These are phyloP conservation scores for Podosphaera aphanis DNA, from an alignment of 2,329 filamentous ascomycete species.

Conservation along the genomic window DNA sequence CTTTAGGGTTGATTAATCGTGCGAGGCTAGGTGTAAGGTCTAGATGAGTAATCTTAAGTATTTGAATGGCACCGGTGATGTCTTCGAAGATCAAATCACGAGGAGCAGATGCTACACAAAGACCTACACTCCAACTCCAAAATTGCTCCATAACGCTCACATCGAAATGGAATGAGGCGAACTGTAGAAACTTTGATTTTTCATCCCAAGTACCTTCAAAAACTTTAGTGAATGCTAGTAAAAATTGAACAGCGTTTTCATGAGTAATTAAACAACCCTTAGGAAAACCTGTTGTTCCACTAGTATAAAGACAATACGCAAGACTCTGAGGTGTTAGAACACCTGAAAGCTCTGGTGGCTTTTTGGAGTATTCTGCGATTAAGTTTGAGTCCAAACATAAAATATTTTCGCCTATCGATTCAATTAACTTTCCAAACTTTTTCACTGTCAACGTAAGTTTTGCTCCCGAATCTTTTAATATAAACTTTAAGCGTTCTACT, in stretches of 20 bases:
- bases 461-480: slow-evolving; percentile 38
- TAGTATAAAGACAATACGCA: slow-evolving; percentile 18
- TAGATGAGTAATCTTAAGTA: slow-evolving; percentile 62
- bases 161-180: slow-evolving; percentile 86
- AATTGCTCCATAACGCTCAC: slow-evolving; percentile 85
- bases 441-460: slow-evolving; percentile 34
- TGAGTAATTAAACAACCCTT: slow-evolving; percentile 58
- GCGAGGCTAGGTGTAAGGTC: slow-evolving; percentile 79
- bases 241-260: slow-evolving; percentile 69
- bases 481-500: slow-evolving; percentile 14
- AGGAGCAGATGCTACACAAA: slow-evolving; percentile 60
- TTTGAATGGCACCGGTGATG: slow-evolving; percentile 46
- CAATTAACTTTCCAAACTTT: slow-evolving; percentile 19
- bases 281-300: slow-evolving; percentile 18
- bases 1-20: slow-evolving; percentile 50
- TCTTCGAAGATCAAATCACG: slow-evolving; percentile 73
- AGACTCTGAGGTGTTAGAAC: slow-evolving; percentile 11
- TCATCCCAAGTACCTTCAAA: slow-evolving; percentile 53
- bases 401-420: slow-evolving; percentile 5
- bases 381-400: slow-evolving; percentile 8
- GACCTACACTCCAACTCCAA: slow-evolving; percentile 84
- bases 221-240: slow-evolving; percentile 63
- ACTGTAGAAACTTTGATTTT: slow-evolving; percentile 66
- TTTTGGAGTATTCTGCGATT: slow-evolving; percentile 4
- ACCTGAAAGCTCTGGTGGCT: slow-evolving; percentile 10